phyloP scores from a whole-genome alignment of 2,329 filamentous ascomycete species.

The Kalmusia sp. region DNA sequence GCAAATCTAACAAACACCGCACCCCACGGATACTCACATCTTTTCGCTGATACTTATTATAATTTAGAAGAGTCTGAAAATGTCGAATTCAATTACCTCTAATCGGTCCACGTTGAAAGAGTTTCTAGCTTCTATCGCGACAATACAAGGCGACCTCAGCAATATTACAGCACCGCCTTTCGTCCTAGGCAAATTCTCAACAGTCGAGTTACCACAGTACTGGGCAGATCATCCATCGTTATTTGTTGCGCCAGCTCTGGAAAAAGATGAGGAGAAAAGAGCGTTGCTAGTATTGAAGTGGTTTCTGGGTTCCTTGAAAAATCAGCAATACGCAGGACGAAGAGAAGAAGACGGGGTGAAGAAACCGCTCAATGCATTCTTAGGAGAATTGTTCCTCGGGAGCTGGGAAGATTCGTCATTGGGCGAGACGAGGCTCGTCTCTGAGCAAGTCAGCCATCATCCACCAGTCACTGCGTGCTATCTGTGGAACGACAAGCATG shows the following conservation, averaged over 20 bases:
- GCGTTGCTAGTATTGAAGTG: constrained; percentile 57
- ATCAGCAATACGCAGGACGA: constrained; percentile 58
- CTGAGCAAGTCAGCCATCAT: constrained; percentile 56
- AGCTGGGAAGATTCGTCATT: constrained; percentile 37
- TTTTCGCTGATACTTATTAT: background rate
- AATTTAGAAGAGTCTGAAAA: too few species aligned
- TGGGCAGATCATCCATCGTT: constrained; percentile 55
- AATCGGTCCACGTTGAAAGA: constrained; percentile 42
- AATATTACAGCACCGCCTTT: constrained; percentile 58
- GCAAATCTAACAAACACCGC: background rate
- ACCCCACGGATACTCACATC: background rate
- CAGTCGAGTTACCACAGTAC: constrained; percentile 55
- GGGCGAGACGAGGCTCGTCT: constrained; percentile 50
- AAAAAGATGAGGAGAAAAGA: constrained; percentile 48
- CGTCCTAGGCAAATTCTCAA: constrained; percentile 53
- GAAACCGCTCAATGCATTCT: constrained; percentile 60
- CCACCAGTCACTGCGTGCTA: constrained; percentile 57
- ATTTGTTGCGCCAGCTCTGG: constrained; percentile 54
- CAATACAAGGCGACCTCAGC: constrained; percentile 54
- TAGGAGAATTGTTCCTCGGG: constrained; percentile 57
- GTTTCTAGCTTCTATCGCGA: constrained; percentile 50
- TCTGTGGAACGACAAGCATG: constrained; percentile 53
- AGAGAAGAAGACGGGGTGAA: constrained; percentile 53
- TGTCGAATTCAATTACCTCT: constrained; percentile 30
- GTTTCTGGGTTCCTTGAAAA: constrained; percentile 55